Conservation (phyloP, 768 basidiomycete species). For the Pleurotus djamor region DNA sequence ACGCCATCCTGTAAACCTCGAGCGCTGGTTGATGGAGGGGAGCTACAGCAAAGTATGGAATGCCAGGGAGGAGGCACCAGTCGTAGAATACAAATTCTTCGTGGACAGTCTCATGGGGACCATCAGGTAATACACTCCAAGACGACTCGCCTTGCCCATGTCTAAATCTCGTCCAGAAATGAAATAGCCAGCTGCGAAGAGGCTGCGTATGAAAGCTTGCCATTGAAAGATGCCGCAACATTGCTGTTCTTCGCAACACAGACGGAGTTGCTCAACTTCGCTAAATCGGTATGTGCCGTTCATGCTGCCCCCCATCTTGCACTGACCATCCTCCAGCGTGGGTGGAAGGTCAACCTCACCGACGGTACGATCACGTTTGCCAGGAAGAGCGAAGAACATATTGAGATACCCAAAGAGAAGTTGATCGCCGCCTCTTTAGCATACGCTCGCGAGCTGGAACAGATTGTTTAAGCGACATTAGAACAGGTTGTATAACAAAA, state of each 20-base stretch:
- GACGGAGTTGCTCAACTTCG: slow-evolving; percentile 81
- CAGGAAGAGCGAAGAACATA: slow-evolving; percentile 76
- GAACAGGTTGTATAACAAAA: too few relatives aligned
- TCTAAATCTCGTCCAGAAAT: slow-evolving; percentile 49
- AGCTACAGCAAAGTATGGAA: slow-evolving; percentile 98
- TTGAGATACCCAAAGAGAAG: slow-evolving; percentile 84
- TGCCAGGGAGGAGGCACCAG: slow-evolving; percentile 88
- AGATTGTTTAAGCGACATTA: slow-evolving; percentile 67
- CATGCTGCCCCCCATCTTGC: background rate
- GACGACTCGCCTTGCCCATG: background rate
- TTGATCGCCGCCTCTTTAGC: slow-evolving; percentile 74
- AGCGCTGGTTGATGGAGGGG: slow-evolving; percentile 98
- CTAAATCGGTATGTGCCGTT: slow-evolving; percentile 58
- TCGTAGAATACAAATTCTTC: slow-evolving; percentile 94
- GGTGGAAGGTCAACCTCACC: slow-evolving; percentile 80
- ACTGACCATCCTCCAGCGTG: slow-evolving; percentile 49
- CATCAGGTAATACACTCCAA: slow-evolving; percentile 60
- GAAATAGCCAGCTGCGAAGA: slow-evolving; percentile 99
- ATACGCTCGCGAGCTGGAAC: slow-evolving; percentile 88
- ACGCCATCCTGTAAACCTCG: slow-evolving; percentile 86
- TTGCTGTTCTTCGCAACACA: slow-evolving; percentile 88
- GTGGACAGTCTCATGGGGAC: slow-evolving; percentile 93
- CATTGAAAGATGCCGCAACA: slow-evolving; percentile 85
- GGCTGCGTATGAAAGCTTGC: slow-evolving; percentile 88
- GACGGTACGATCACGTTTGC: slow-evolving; percentile 73